Conservation (phyloP, 805 yeast species). For the Metschnikowia santaceciliae region DNA sequence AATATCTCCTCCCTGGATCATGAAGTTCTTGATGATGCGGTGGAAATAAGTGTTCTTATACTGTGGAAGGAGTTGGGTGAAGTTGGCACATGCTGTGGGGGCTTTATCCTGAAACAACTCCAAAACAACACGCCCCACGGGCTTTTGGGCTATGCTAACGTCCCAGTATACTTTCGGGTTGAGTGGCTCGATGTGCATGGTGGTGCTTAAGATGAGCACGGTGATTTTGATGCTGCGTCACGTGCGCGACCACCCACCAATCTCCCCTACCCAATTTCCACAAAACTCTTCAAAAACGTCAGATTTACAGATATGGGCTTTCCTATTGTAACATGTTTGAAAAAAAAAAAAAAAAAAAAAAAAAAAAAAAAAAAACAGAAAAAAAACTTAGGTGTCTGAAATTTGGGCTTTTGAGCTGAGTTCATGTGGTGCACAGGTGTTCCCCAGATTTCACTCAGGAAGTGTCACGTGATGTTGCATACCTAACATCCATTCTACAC, state of each 20-base stretch:
- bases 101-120: slow-evolving; percentile 49
- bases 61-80: slow-evolving; percentile 36
- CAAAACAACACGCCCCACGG: slow-evolving; percentile 58
- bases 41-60: slow-evolving; percentile 52
- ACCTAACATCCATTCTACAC: too few relatives aligned
- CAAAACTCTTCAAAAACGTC: too few relatives aligned
- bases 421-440: background rate
- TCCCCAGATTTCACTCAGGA: background rate
- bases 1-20: slow-evolving; percentile 67
- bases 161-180: slow-evolving; percentile 46
- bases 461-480: too few relatives aligned
- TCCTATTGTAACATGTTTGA: too few relatives aligned
- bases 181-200: slow-evolving; percentile 31
- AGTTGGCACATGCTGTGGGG: slow-evolving; percentile 54
- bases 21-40: slow-evolving; percentile 62
- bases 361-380: too few relatives aligned
- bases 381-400: too few relatives aligned
- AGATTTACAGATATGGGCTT: too few relatives aligned
- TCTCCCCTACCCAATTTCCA: too few relatives aligned
- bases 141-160: slow-evolving; percentile 39
- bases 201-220: background rate
- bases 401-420: background rate
- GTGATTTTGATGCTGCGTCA: background rate
- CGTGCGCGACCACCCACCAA: background rate
- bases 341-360: too few relatives aligned